Evolutionary conservation across 202 grass and related monocot species (phyloP), one percentile per base, ranked within the genome.

Genomic region (Hordeum pubiflorum): DNA sequence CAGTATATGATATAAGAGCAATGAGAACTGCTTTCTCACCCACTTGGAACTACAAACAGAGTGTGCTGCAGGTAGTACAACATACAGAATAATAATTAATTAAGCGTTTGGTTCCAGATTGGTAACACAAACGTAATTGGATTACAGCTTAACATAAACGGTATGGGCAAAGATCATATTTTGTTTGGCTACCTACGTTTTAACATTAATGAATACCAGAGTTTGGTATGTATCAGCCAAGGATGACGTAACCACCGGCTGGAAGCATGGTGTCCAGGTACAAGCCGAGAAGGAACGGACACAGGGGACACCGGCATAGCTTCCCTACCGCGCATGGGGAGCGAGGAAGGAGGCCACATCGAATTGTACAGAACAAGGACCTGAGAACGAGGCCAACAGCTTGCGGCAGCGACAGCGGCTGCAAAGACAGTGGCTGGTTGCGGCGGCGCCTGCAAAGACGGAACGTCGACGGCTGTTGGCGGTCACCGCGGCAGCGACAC

Each of bases 1-100:
- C 32, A 64, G 58, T 15, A 34, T 22, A 55, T 43, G 55, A 64
- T 69, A 60, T 44, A 3, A 41, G 67, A 40, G 46, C 7, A 72
- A 65, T 17, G 69, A 43, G 1, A 38, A 65, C 17, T 10, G 71
- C 17, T 10, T 63, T 81, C 57, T 70, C 10, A 74, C 57, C 15
- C 48, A 18, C 50, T 50, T 66, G 29, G 29, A 84, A 79, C 11
- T 76, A 79, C 5, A 18, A 75, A 55, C 67, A 43, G 17, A 81
- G 2, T 46, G 0, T 21, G 37, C 63, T 29, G 11, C 61, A 56
- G 46, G 55, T 54, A 7, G n/a, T 68, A 22, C 18, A 63, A 59
- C 10, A 41, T 64, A 50, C 27, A 29, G 2, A 29, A 29, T 29
- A 29, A 29, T 26, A 79, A 48, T 14, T 15, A 48, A 20, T 13